Evolutionary conservation across 2,329 filamentous ascomycete genomes (phyloP).

Genomic region (Davidsoniella eucalypti): DNA sequence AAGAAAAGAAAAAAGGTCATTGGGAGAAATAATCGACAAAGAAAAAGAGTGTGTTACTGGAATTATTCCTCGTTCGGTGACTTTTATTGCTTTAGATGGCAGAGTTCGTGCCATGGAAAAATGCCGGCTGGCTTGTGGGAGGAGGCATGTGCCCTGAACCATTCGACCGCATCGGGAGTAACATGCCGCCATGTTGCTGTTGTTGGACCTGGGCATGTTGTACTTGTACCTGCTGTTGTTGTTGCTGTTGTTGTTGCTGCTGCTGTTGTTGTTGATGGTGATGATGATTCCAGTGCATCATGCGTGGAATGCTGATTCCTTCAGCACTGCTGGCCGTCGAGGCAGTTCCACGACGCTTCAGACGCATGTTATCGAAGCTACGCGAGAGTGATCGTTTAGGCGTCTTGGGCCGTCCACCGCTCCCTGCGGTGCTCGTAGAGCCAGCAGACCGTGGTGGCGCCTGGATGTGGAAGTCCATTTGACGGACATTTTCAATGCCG

Average conservation of each 20-base stretch:
- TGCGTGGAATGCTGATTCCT: slow-evolving; percentile 6
- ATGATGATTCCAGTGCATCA: slow-evolving; percentile 5
- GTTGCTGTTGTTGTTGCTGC: too few relatives aligned
- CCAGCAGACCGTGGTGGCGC: slow-evolving; percentile 2
- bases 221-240: background rate
- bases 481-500: slow-evolving; percentile 1
- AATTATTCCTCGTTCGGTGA: background rate
- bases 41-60: background rate
- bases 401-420: slow-evolving; percentile 9
- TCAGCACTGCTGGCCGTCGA: slow-evolving; percentile 4
- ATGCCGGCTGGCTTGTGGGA: slow-evolving; percentile 8
- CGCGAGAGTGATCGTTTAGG: slow-evolving; percentile 14
- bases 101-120: slow-evolving; percentile 3
- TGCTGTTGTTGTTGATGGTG: slow-evolving; percentile 4
- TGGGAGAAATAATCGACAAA: background rate
- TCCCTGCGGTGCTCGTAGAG: background rate
- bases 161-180: background rate
- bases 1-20: background rate
- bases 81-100: background rate
- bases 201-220: background rate
- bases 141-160: background rate
- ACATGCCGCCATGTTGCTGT: background rate
- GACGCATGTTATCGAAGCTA: slow-evolving; percentile 15
- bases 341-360: slow-evolving; percentile 13
- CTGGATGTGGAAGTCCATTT: slow-evolving; percentile 9